Conservation (phyloP, 169 alveolate species). For the Ichthyophthirius multifiliis region DNA sequence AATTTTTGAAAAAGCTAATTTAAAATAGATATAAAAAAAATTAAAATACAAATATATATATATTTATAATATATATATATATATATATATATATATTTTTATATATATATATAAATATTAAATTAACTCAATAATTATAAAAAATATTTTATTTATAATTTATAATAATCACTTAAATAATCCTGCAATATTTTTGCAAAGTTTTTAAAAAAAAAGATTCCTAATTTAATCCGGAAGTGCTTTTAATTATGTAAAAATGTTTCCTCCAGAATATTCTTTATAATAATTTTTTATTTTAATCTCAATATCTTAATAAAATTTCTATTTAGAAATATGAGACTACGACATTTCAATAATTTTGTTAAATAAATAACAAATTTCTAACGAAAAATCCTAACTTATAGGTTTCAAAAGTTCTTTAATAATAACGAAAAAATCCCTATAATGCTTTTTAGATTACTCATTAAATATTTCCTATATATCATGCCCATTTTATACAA, state of each 20-base stretch:
- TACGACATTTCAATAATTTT: background rate
- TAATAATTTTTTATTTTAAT: background rate
- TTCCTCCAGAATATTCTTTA: background rate
- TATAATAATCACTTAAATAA: background rate
- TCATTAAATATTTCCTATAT: background rate
- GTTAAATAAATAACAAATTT: conserved; percentile 13
- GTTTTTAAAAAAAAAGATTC: background rate
- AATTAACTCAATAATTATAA: too few species aligned
- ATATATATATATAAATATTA: too few species aligned
- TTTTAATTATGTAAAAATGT: background rate
- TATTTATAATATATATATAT: too few species aligned
- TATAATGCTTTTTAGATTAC: background rate
- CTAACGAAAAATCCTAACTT: background rate
- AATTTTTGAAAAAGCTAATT: too few species aligned
- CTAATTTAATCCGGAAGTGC: background rate
- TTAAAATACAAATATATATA: too few species aligned
- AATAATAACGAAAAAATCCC: background rate
- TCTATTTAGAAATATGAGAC: background rate
- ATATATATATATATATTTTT: too few species aligned
- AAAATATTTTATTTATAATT: too few species aligned
- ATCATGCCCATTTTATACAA: background rate
- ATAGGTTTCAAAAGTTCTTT: conserved; percentile 8
- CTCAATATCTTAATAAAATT: background rate
- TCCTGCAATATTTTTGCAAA: conserved; percentile 2
- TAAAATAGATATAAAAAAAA: too few species aligned